Base-by-base conservation (phyloP, 768 basidiomycete genomes). In the Trametes cinnabarina region DNA sequence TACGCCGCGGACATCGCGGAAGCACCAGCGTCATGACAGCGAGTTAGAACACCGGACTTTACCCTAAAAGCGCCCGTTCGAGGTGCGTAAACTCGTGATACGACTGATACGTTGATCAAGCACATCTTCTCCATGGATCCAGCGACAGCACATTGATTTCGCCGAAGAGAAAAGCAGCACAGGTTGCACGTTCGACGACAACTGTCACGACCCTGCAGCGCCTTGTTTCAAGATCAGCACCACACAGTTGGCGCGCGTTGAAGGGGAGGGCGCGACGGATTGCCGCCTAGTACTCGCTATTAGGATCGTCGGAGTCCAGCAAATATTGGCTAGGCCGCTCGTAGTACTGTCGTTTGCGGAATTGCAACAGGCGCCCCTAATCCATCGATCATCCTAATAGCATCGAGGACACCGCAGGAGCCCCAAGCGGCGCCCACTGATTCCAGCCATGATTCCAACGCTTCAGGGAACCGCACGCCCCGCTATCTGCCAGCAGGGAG, bases 111-210 rank as follows among this genome's bases (percentile, higher is more conserved):
- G 14, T 28, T 26, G 32, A 14, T 15, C 14, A 17, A 20, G 19
- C 19, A 17, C 19, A 42, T 26, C 12, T 25, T 46, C 20, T 9
- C 14, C 32, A n/a, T n/a, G n/a, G n/a, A n/a, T 9, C 47, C 30
- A 34, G 47, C 47, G 47, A n/a, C 47, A 49, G 30, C 47, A 22
- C 32, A 19, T 34, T 49, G 47, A 49, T 49, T 30, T 49, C 47
- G 6, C 47, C 47, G 47, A 30, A 47, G 30, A 34, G 23, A 5
- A 20, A 34, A 15, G 17, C 28, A 35, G 47, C 47, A 49, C 47
- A 34, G 47, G 32, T 49, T 17, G 47, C 32, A 37, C 19, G 47
- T 35, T n/a, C 19, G 47, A 39, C 37, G 37, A 39, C 37, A 4
- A 39, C 30, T 32, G 30, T 32, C 30, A 32, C 6, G 30, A 39